Evolutionary conservation across 352 stramenopile species (phyloP).

Genomic region (Pythium angustatum): DNA sequence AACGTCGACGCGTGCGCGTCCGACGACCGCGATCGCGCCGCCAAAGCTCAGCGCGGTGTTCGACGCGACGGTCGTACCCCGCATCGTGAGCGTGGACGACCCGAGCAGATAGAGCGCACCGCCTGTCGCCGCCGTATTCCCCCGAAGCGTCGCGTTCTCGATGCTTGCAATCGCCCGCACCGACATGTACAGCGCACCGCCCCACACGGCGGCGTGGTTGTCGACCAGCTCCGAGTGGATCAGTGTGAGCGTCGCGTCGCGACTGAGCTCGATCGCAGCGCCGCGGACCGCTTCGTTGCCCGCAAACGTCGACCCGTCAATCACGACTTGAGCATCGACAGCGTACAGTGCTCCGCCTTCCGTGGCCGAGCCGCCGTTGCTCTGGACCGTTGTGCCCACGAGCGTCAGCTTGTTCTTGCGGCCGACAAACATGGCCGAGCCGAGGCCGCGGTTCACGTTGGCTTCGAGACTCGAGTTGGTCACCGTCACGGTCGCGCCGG

Average conservation of each 20-base stretch:
- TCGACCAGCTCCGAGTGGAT: constrained; percentile 24
- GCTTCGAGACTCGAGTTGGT: constrained; percentile 34
- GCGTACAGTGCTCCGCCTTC: constrained; percentile 52
- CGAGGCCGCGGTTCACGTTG: constrained; percentile 53
- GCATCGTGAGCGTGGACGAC: constrained; percentile 32
- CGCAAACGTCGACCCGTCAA: constrained; percentile 32
- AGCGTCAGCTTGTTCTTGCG: constrained; percentile 48
- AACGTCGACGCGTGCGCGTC: constrained; percentile 28
- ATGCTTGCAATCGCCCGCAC: constrained; percentile 42
- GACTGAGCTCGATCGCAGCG: constrained; percentile 52
- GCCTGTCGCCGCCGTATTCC: constrained; percentile 48
- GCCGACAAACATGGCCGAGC: constrained; percentile 53
- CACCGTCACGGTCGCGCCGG: constrained; percentile 28
- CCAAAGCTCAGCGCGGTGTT: constrained; percentile 54
- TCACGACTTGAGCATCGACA: constrained; percentile 38
- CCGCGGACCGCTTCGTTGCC: constrained; percentile 41
- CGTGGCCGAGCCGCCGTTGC: constrained; percentile 40
- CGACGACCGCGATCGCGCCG: constrained; percentile 39
- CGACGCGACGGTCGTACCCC: background rate
- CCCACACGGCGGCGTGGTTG: constrained; percentile 39
- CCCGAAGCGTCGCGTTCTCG: constrained; percentile 31
- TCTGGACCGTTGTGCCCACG: constrained; percentile 23
- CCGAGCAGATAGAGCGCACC: constrained; percentile 50
- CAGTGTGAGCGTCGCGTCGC: constrained; percentile 37
- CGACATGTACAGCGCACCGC: constrained; percentile 53